These are phyloP conservation scores for Ceratobasidium sp. DNA, from an alignment of 1,284 basidiomycete genomes.

Conservation along the genomic window DNA sequence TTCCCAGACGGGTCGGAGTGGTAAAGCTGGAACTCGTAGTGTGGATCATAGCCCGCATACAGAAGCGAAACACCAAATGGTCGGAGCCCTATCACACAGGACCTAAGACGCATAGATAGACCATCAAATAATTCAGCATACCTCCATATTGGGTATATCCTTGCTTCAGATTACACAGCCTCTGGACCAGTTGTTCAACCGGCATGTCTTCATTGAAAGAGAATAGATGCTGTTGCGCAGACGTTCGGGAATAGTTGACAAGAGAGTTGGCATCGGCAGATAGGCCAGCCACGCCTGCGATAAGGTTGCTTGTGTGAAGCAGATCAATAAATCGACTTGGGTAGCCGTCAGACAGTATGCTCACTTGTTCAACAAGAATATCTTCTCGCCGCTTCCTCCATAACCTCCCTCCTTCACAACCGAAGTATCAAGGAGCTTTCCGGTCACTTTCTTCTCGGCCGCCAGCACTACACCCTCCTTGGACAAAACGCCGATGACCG, in stretches of 20 bases:
- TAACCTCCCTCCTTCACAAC: slow-evolving; percentile 86
- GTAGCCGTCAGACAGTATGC: slow-evolving; percentile 43
- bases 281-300: slow-evolving; percentile 93
- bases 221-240: slow-evolving; percentile 88
- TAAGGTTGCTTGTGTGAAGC: slow-evolving; percentile 76
- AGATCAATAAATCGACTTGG: slow-evolving; percentile 14
- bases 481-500: slow-evolving; percentile 92
- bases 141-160: slow-evolving; percentile 98
- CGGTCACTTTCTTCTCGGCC: slow-evolving; percentile 99
- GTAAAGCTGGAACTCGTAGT: slow-evolving; percentile 97
- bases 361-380: slow-evolving; percentile 86
- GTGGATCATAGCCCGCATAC: slow-evolving; percentile 95
- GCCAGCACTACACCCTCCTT: slow-evolving; percentile 97
- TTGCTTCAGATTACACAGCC: slow-evolving; percentile 97
- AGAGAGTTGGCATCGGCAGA: slow-evolving; percentile 98
- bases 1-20: slow-evolving; percentile 98
- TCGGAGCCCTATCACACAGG: slow-evolving; percentile 72
- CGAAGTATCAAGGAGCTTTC: slow-evolving; percentile 92
- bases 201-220: slow-evolving; percentile 97
- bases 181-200: slow-evolving; percentile 93
- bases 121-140: slow-evolving; percentile 50
- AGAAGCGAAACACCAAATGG: slow-evolving; percentile 97
- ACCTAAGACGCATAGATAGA: slow-evolving; percentile 1
- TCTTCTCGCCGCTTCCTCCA: slow-evolving; percentile 96
- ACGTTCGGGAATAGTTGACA: slow-evolving; percentile 91